These are phyloP conservation scores for Pichia phayaonensis DNA, from an alignment of 805 yeast genomes.

Conservation along the genomic window DNA sequence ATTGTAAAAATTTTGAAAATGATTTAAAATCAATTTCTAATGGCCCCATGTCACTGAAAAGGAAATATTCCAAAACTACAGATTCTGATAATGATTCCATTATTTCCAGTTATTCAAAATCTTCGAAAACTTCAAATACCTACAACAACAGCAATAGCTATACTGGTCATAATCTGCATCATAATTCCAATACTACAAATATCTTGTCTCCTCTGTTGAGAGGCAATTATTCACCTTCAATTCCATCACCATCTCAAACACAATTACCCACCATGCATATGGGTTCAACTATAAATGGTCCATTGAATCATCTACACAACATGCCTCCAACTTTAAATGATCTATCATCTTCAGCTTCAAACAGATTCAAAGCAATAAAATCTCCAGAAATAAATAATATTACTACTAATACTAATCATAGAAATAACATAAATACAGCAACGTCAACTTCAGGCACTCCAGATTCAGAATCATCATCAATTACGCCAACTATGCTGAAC, in stretches of 20 bases:
- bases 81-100: conserved; percentile 7
- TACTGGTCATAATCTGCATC: too few relatives aligned
- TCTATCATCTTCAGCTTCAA: neutral
- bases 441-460: neutral
- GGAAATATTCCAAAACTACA: conserved; percentile 5
- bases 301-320: neutral
- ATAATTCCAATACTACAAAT: neutral
- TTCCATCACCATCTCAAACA: neutral
- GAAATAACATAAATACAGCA: neutral
- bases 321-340: neutral
- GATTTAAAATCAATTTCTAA: conserved; percentile 2
- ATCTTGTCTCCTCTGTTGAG: conserved; percentile 21
- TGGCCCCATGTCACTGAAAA: neutral
- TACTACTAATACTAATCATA: neutral
- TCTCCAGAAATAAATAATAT: neutral
- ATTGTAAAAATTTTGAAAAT: conserved; percentile 4
- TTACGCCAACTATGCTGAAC: neutral
- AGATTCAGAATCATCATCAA: neutral
- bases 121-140: neutral
- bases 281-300: neutral
- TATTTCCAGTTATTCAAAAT: neutral
- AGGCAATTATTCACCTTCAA: neutral
- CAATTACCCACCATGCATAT: neutral
- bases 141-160: neutral
- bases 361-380: neutral